phyloP scores from a whole-genome alignment of 768 basidiomycete genomes.

The Calocera viscosa region DNA sequence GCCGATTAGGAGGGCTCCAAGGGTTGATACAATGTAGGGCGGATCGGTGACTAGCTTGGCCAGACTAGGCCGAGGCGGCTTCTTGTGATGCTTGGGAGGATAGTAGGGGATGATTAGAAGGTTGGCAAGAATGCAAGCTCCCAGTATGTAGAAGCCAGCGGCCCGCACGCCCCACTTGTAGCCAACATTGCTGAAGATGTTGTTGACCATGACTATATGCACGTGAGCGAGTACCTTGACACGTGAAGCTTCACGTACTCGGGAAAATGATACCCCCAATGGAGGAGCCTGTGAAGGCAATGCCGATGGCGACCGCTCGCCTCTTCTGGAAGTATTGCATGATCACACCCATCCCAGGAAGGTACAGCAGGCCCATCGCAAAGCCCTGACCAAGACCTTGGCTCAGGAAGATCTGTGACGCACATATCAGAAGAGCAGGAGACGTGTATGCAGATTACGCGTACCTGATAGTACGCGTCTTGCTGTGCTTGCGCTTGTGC shows the following conservation, averaged over 20 bases:
- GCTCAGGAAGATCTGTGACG: conserved; percentile 39
- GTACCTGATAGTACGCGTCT: conserved; percentile 35
- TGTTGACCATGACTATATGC: conserved; percentile 43
- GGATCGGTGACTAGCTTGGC: neutral
- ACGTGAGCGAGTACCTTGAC: neutral
- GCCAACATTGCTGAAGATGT: conserved; percentile 31
- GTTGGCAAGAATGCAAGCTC: conserved; percentile 31
- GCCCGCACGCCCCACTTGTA: conserved; percentile 38
- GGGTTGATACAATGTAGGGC: neutral
- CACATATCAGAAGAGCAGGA: conserved; percentile 13
- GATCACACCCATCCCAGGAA: conserved; percentile 38
- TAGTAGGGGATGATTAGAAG: conserved; percentile 32
- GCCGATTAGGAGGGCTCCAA: neutral
- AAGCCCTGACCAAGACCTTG: conserved; percentile 42
- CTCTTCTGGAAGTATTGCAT: conserved; percentile 42
- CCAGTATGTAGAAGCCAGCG: conserved; percentile 35
- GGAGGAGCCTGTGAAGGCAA: conserved; percentile 44
- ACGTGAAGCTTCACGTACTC: neutral
- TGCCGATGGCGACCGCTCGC: conserved; percentile 41
- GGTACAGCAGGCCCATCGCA: conserved; percentile 37
- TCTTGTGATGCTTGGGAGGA: conserved; percentile 26
- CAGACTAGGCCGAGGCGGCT: neutral
- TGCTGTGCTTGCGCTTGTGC: conserved; percentile 38
- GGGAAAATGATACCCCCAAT: conserved; percentile 50
- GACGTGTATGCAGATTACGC: neutral